Percentiles rank a stretch among this genome's conserved stretches.
These are phyloP conservation scores for Ceriops zippeliana DNA, from an alignment of 345 rosid species.

Conservation along the genomic window DNA sequence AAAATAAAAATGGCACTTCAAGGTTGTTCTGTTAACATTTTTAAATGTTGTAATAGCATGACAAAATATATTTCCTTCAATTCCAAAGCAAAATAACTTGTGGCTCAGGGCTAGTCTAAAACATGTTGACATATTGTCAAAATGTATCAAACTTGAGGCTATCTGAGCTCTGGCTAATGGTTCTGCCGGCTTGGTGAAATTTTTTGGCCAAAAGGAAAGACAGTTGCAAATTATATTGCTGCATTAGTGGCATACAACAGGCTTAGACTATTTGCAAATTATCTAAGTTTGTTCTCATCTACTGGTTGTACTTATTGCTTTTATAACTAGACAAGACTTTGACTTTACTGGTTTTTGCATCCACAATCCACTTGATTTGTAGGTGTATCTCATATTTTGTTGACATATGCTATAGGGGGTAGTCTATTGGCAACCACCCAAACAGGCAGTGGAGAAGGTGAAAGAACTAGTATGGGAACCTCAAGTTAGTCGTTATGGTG, in stretches of 20 bases:
- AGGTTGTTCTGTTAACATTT: neutral
- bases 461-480: slow-evolving; percentile 83
- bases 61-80: neutral
- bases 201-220: neutral
- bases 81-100: neutral
- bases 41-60: neutral
- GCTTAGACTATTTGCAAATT: too few relatives aligned
- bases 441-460: slow-evolving; percentile 68
- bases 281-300: neutral
- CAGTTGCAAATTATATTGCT: neutral
- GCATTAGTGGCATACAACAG: too few relatives aligned
- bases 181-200: neutral
- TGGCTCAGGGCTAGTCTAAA: neutral
- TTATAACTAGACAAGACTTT: neutral
- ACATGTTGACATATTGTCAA: neutral
- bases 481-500: slow-evolving; percentile 67
- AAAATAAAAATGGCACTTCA: neutral
- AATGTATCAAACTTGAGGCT: slow-evolving; percentile 1
- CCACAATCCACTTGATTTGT: neutral
- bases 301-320: neutral
- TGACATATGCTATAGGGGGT: slow-evolving; percentile 56
- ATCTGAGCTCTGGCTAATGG: neutral
- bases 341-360: neutral
- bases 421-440: slow-evolving; percentile 92
- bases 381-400: slow-evolving; percentile 13